Conservation (phyloP, 441 rosid genomes). For the Codiaeum variegatum region DNA sequence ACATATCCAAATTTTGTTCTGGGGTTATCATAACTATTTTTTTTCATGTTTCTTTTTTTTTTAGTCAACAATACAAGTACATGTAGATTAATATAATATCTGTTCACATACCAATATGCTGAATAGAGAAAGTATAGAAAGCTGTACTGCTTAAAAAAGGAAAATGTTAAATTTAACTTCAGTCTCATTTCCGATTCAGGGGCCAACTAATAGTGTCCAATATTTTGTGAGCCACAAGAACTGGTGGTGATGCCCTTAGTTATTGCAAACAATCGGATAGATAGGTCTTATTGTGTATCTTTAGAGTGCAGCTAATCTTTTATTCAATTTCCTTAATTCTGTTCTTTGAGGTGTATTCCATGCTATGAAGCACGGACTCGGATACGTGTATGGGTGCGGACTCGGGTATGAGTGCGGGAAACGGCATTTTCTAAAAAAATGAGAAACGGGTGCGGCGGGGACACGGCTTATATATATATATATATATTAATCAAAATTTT, state of each 20-base stretch:
- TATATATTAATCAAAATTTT: too few relatives aligned
- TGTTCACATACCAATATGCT: background rate
- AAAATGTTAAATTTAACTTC: background rate
- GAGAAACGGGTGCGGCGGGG: too few relatives aligned
- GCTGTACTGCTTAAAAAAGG: background rate
- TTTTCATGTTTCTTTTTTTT: background rate
- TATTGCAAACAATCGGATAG: background rate
- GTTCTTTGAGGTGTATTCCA: background rate
- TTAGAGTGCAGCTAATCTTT: background rate
- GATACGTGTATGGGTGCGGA: too few relatives aligned
- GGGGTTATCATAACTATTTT: background rate
- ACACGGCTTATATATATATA: too few relatives aligned
- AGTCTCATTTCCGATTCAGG: background rate
- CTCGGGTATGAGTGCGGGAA: too few relatives aligned
- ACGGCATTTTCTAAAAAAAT: too few relatives aligned
- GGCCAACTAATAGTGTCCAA: background rate
- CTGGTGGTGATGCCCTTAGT: background rate
- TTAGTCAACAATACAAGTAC: background rate
- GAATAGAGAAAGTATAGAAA: background rate
- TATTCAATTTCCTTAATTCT: background rate
- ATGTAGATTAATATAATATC: background rate
- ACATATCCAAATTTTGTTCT: background rate
- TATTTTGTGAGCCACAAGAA: background rate
- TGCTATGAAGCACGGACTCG: too few relatives aligned
- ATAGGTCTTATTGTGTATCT: background rate